Base-by-base conservation (phyloP, 306 rosid species). In the Quercus wislizeni region DNA sequence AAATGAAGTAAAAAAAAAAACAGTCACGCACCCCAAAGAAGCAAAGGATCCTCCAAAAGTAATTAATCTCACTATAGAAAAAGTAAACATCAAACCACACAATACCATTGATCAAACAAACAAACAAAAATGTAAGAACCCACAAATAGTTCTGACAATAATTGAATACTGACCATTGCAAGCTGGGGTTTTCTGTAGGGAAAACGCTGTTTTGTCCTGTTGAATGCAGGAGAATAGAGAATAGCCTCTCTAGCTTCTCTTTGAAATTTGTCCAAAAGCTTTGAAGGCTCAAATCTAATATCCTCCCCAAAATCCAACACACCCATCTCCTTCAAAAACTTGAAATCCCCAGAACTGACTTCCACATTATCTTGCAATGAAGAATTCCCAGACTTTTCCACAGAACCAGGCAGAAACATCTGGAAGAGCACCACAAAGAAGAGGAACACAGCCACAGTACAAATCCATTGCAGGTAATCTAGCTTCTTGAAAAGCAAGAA, bases 391-490 rank as follows among this genome's bases (percentile, higher is more conserved):
- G 91, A 79, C 70, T 88, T 87, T 20, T 91, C 98, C 63, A 91
- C 86, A 6, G 98, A 93, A 63, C 92, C 96, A 52, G 98, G 99
- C 21, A 96, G 85, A 78, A 85, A 91, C 96, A 91, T 87, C 86
- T 93, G 98, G 65, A 93, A 93, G 51, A 93, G 87, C 74, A 89
- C 91, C 38, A 92, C 90, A 75, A 96, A 87, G 84, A 91, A 87
- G 1, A 96, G 86, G 78, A 96, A 96, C 75, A 96, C 94, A 6
- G 68, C 85, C 68, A 93, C 94, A 8, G 97, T 89, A 76, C 97
- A 96, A 87, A 90, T 91, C 99, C 99, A 96, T 87, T 90, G 98
- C 62, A 96, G 78, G 65, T 93, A 96, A 84, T 93, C 98, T 20
- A 96, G 85, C 81, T 87, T 96, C 89, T 90, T 92, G 74, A 86